phyloP scores from a whole-genome alignment of 108 stramenopile species.

The Skeletonema menzelii region DNA sequence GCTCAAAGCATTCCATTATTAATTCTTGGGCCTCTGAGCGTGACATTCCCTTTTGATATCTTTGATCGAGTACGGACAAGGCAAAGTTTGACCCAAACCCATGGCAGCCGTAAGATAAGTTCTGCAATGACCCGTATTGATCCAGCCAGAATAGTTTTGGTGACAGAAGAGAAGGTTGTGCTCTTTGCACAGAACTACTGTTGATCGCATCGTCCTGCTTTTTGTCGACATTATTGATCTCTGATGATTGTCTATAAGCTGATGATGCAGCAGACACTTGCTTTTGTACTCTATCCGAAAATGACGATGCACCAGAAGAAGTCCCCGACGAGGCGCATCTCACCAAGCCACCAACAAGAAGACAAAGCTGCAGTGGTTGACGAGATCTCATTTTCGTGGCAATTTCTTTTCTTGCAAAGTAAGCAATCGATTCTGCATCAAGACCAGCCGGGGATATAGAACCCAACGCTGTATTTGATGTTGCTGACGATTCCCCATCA shows the following conservation, averaged over 20 bases:
- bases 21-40: conserved; percentile 54
- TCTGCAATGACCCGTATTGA: conserved; percentile 76
- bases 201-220: background rate
- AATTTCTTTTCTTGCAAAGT: conserved; percentile 58
- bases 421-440: conserved; percentile 62
- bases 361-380: conserved; percentile 50
- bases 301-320: conserved; percentile 1
- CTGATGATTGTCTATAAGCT: background rate
- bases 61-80: conserved; percentile 69
- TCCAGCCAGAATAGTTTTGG: conserved; percentile 81
- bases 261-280: conserved; percentile 40
- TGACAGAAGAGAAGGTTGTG: conserved; percentile 7
- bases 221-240: background rate
- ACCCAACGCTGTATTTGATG: background rate
- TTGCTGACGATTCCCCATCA: conserved; percentile 10
- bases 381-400: conserved; percentile 50
- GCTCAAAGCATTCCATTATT: conserved; percentile 65
- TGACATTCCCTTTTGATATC: conserved; percentile 57
- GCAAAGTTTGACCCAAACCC: conserved; percentile 73
- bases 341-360: conserved; percentile 74
- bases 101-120: conserved; percentile 72
- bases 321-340: background rate
- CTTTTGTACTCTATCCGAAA: conserved; percentile 35
- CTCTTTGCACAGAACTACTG: background rate
- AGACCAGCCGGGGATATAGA: conserved; percentile 35